These are phyloP conservation scores for Botryotinia calthae DNA, from an alignment of 2,329 filamentous ascomycete species.

Conservation along the genomic window DNA sequence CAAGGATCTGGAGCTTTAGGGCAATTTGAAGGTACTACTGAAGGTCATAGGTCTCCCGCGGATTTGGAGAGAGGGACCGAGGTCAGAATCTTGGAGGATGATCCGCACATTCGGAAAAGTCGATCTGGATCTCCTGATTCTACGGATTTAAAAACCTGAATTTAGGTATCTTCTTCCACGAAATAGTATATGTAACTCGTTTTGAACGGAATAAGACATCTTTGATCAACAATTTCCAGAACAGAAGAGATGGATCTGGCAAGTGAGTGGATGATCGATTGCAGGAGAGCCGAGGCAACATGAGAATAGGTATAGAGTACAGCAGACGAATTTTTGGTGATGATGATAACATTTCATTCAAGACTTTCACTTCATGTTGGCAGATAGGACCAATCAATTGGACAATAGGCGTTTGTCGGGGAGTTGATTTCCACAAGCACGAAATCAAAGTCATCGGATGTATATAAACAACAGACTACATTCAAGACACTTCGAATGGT, in stretches of 20 bases:
- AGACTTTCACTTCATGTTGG: background rate
- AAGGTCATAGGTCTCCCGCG: background rate
- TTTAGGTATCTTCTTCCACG: background rate
- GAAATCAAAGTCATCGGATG: background rate
- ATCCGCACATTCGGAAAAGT: background rate
- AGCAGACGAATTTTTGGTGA: too few relatives aligned
- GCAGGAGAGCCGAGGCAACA: background rate
- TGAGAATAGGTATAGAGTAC: background rate
- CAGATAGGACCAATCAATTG: background rate
- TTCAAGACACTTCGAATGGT: background rate
- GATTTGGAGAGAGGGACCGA: background rate
- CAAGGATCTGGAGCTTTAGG: background rate
- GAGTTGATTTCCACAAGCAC: background rate
- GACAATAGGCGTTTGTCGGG: background rate
- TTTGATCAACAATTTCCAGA: background rate
- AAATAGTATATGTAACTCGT: background rate
- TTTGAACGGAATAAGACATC: background rate
- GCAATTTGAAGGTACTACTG: background rate
- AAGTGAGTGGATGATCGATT: background rate
- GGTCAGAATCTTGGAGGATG: background rate
- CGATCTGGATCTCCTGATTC: background rate
- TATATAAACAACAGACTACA: background rate
- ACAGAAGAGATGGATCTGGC: background rate
- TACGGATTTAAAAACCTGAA: background rate
- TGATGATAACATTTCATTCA: background rate